Evolutionary conservation across 2,329 filamentous ascomycete species (phyloP).

Genomic region (Ceratocystis huliohia): DNA sequence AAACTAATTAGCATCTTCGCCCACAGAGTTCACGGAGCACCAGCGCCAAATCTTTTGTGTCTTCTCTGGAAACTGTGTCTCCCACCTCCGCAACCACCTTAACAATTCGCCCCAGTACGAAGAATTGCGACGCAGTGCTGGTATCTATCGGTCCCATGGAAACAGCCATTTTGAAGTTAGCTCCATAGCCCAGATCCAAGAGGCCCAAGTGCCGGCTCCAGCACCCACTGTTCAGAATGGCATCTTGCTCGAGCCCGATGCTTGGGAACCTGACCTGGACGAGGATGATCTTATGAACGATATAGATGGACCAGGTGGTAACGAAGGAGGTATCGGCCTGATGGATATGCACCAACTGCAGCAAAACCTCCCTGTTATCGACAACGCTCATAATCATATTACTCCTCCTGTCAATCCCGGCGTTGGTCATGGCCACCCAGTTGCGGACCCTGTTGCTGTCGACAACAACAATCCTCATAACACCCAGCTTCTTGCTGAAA

Average conservation of each 20-base stretch:
- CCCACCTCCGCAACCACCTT: slow-evolving; percentile 62
- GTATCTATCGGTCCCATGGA: neutral
- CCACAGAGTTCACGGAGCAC: slow-evolving; percentile 81
- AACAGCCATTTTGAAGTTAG: neutral
- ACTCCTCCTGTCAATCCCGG: neutral
- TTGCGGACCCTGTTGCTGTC: neutral
- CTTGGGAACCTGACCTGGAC: slow-evolving; percentile 2
- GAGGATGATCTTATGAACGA: slow-evolving; percentile 7
- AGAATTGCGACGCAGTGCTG: slow-evolving; percentile 28
- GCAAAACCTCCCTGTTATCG: neutral
- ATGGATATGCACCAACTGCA: slow-evolving; percentile 11
- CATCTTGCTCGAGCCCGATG: neutral
- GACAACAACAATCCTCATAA: neutral
- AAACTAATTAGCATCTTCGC: slow-evolving; percentile 24
- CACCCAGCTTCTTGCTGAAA: neutral
- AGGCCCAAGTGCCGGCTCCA: neutral
- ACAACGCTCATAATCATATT: neutral
- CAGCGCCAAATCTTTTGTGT: slow-evolving; percentile 95
- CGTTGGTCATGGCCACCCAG: neutral
- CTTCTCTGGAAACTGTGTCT: slow-evolving; percentile 79
- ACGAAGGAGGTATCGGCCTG: neutral
- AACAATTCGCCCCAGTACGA: slow-evolving; percentile 44
- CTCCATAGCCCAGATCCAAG: neutral
- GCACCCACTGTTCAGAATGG: slow-evolving; percentile 6
- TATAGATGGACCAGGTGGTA: neutral